A percentile compares a stretch with the other conserved stretches of the same genome.
phyloP scores from a whole-genome alignment of 306 rosid genomes.

The apple (Malus domestica) region ASM211411v1 NC_041804.1:16077001-16077500 shows the following conservation, averaged over 20 bases:
- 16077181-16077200: background rate
- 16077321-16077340: too few species aligned
- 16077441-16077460: background rate
- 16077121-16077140: slow-evolving; percentile 10
- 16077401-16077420: background rate
- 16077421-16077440: background rate
- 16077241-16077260: too few species aligned
- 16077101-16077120: background rate
- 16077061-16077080: background rate
- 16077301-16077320: too few species aligned
- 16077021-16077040: background rate
- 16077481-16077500: too few species aligned
- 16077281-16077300: too few species aligned
- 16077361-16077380: background rate
- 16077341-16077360: background rate
- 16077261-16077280: too few species aligned
- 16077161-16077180: slow-evolving; percentile 8
- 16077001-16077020: background rate
- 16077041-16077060: background rate
- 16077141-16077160: slow-evolving; percentile 12
- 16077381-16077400: background rate
- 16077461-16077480: background rate
- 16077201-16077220: too few species aligned
- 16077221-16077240: too few species aligned
- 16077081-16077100: background rate